A percentile compares a stretch with the other conserved stretches of the same genome.
These are phyloP conservation scores for Fusarium sp. DNA, from an alignment of 2,329 filamentous ascomycete genomes.

Conservation along the genomic window DNA sequence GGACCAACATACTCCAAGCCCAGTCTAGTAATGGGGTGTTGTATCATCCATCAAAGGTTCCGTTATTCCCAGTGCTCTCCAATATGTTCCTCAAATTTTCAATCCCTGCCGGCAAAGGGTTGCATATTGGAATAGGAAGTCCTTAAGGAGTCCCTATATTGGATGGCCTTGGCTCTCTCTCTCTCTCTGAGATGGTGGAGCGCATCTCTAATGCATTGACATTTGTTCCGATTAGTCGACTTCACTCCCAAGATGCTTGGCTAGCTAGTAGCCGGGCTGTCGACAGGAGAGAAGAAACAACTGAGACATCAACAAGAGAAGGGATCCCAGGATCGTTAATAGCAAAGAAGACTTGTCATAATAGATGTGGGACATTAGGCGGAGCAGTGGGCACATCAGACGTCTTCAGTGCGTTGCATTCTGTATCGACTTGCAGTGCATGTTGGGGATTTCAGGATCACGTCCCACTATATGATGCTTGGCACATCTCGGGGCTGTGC, in stretches of 20 bases:
- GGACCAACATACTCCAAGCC: not conserved
- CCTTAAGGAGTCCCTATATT: constrained; percentile 26
- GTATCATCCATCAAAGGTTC: constrained; percentile 3
- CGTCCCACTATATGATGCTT: constrained; percentile 37
- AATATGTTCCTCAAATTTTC: constrained; percentile 14
- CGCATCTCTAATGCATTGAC: constrained; percentile 25
- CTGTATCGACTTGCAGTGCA: constrained; percentile 32
- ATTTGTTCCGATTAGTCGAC: constrained; percentile 27
- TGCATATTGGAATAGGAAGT: constrained; percentile 26
- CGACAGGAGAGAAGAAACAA: constrained; percentile 13
- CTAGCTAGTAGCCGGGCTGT: constrained; percentile 3
- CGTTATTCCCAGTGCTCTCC: not conserved
- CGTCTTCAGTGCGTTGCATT: not conserved
- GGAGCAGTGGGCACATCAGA: constrained; percentile 16
- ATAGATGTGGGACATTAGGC: constrained; percentile 34
- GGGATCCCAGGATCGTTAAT: constrained; percentile 10
- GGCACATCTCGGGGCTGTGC: constrained; percentile 47
- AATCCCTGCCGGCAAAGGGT: constrained; percentile 22
- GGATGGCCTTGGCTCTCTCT: constrained; percentile 25
- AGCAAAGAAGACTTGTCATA: constrained; percentile 13
- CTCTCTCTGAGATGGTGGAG: constrained; percentile 37
- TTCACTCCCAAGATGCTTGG: constrained; percentile 20
- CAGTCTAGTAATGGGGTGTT: not conserved
- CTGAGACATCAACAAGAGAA: constrained; percentile 28
- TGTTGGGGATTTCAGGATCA: constrained; percentile 36